phyloP scores from a whole-genome alignment of 2,329 filamentous ascomycete genomes.

The Claviceps sp. region DNA sequence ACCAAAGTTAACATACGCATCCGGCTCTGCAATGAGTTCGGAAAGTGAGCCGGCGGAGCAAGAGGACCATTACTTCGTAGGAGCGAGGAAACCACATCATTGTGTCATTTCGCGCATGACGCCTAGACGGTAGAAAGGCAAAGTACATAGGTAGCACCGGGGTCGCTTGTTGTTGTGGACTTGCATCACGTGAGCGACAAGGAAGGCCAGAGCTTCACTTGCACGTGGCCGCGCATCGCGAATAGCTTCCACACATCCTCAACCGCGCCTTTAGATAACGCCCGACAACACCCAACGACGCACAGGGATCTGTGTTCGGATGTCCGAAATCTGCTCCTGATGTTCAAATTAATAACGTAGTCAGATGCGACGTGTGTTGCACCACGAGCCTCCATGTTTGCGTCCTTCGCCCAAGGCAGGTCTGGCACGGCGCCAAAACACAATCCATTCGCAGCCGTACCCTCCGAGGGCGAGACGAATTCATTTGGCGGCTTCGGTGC shows the following conservation, averaged over 20 bases:
- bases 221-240: not conserved
- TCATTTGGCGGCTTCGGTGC: slow-evolving; percentile 20
- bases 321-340: slow-evolving; percentile 11
- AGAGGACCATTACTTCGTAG: not conserved
- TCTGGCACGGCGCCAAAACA: slow-evolving; percentile 20
- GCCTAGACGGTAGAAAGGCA: not conserved
- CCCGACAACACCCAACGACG: not conserved
- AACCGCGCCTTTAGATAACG: not conserved
- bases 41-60: not conserved
- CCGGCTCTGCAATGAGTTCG: not conserved
- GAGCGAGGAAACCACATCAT: not conserved
- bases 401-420: slow-evolving; percentile 23
- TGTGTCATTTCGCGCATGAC: too few species aligned
- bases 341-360: slow-evolving; percentile 19
- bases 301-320: not conserved
- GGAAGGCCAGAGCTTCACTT: not conserved
- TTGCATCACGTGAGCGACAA: slow-evolving; percentile 3
- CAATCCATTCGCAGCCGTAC: slow-evolving; percentile 21
- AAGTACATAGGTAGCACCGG: too few species aligned
- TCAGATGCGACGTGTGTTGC: slow-evolving; percentile 28
- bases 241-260: slow-evolving; percentile 4
- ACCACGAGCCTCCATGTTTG: slow-evolving; percentile 27
- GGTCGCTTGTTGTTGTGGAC: not conserved
- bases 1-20: not conserved
- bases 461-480: slow-evolving; percentile 2